phyloP scores from a whole-genome alignment of 495 filamentous ascomycete species.

The Elaphomyces granulatus region DNA sequence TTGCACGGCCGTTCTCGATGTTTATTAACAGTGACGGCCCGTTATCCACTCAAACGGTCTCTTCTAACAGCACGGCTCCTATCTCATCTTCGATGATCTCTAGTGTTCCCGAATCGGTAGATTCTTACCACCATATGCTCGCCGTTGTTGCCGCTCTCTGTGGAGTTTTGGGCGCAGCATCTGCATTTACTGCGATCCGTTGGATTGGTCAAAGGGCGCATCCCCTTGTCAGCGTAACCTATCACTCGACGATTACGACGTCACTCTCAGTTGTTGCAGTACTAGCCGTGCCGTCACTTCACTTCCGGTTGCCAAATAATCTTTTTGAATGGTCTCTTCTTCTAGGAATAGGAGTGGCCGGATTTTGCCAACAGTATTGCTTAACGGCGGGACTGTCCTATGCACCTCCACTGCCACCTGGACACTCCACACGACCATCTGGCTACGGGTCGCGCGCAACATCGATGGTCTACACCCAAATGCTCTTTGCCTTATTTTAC shows the following conservation, averaged over 20 bases:
- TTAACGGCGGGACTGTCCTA: constrained; percentile 67
- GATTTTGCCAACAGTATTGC: constrained; percentile 78
- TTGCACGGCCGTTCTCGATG: constrained; percentile 53
- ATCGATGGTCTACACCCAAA: constrained; percentile 82
- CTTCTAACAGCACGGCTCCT: not conserved
- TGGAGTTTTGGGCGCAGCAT: constrained; percentile 66
- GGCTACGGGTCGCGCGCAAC: constrained; percentile 51
- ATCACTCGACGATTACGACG: constrained; percentile 60
- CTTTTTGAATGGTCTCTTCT: constrained; percentile 57
- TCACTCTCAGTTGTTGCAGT: constrained; percentile 50
- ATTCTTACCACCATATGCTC: constrained; percentile 46
- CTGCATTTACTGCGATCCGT: constrained; percentile 66
- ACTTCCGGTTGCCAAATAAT: constrained; percentile 49
- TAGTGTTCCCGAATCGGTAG: constrained; percentile 5
- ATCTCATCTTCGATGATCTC: not conserved
- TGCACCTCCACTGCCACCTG: constrained; percentile 28
- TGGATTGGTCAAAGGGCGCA: constrained; percentile 78
- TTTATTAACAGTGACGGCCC: not conserved
- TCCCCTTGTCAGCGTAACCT: constrained; percentile 72
- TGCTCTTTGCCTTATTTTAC: constrained; percentile 78
- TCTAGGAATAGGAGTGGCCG: constrained; percentile 52
- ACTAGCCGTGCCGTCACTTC: constrained; percentile 37
- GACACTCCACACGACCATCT: constrained; percentile 10
- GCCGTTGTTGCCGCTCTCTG: constrained; percentile 63
- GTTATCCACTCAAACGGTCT: not conserved